A percentile compares a stretch with the other conserved stretches of the same genome.
Conservation (phyloP, 306 rosid genomes). For the Dryas drummondii region DNA sequence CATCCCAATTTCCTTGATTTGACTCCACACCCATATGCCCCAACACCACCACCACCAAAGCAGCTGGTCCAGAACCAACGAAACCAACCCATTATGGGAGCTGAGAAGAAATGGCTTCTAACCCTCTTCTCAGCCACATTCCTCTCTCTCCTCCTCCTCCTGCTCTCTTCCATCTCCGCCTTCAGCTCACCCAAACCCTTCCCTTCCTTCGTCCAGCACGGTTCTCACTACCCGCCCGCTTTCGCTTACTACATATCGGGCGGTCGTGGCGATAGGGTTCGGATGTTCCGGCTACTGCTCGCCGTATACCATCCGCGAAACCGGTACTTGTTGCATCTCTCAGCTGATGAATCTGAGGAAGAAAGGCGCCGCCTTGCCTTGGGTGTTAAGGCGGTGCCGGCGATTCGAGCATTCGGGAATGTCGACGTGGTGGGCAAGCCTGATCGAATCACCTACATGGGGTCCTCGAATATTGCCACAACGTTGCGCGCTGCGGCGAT, state of each 20-base stretch:
- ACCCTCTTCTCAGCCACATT: slow-evolving; percentile 69
- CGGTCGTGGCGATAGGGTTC: slow-evolving; percentile 60
- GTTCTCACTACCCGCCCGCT: slow-evolving; percentile 74
- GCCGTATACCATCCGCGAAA: slow-evolving; percentile 91
- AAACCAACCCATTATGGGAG: slow-evolving; percentile 55
- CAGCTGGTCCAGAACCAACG: not conserved
- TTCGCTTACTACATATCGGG: slow-evolving; percentile 85
- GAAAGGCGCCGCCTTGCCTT: slow-evolving; percentile 53
- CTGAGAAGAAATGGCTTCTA: slow-evolving; percentile 84
- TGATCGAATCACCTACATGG: slow-evolving; percentile 75
- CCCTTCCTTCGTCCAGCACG: slow-evolving; percentile 63
- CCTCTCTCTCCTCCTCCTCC: slow-evolving; percentile 51
- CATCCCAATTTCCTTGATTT: slow-evolving; percentile 29
- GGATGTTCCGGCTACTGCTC: slow-evolving; percentile 81
- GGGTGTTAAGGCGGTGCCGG: slow-evolving; percentile 55
- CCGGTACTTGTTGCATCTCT: slow-evolving; percentile 72
- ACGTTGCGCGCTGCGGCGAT: slow-evolving; percentile 80
- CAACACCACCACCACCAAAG: slow-evolving; percentile 3
- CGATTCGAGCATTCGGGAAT: slow-evolving; percentile 73
- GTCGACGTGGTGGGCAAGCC: slow-evolving; percentile 87
- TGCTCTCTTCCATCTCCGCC: slow-evolving; percentile 69
- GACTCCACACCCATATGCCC: slow-evolving; percentile 41
- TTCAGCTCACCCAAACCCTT: slow-evolving; percentile 64
- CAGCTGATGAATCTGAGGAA: slow-evolving; percentile 60
- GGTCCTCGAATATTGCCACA: slow-evolving; percentile 71